Conservation (phyloP, 2,329 filamentous ascomycete genomes). For the Leptographium wingfieldii region DNA sequence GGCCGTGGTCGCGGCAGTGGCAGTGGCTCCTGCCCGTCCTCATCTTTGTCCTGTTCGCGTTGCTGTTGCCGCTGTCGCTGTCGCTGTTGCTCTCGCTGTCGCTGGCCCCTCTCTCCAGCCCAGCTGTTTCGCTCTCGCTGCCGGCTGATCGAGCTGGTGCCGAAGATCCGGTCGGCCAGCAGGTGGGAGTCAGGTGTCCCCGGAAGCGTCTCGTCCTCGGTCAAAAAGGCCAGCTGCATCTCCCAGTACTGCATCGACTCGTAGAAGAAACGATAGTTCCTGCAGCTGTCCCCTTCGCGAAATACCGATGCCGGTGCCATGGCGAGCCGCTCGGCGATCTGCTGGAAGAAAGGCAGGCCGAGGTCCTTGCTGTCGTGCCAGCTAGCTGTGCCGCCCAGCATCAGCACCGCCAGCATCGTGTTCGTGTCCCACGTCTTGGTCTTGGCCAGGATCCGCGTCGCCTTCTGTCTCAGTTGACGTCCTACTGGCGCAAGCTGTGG, state of each 20-base stretch:
- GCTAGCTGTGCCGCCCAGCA: conserved; percentile 39
- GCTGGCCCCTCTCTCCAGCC: background rate
- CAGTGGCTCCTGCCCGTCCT: background rate
- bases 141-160: background rate
- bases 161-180: background rate
- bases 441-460: conserved; percentile 33
- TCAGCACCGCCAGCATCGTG: conserved; percentile 36
- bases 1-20: background rate
- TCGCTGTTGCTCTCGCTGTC: background rate
- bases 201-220: conserved; percentile 25
- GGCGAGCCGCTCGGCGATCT: conserved; percentile 27
- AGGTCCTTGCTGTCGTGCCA: conserved; percentile 41
- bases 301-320: conserved; percentile 10
- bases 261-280: conserved; percentile 31
- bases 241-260: conserved; percentile 46
- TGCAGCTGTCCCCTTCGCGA: conserved; percentile 23
- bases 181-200: conserved; percentile 16
- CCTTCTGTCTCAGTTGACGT: conserved; percentile 37
- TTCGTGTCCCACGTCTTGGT: conserved; percentile 33
- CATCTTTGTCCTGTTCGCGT: background rate
- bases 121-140: background rate
- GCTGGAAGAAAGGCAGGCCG: conserved; percentile 38
- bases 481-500: conserved; percentile 39
- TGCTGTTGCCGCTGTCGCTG: background rate
- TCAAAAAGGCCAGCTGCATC: conserved; percentile 43